These are phyloP conservation scores for Candida awuae DNA, from an alignment of 805 yeast species.

Conservation along the genomic window DNA sequence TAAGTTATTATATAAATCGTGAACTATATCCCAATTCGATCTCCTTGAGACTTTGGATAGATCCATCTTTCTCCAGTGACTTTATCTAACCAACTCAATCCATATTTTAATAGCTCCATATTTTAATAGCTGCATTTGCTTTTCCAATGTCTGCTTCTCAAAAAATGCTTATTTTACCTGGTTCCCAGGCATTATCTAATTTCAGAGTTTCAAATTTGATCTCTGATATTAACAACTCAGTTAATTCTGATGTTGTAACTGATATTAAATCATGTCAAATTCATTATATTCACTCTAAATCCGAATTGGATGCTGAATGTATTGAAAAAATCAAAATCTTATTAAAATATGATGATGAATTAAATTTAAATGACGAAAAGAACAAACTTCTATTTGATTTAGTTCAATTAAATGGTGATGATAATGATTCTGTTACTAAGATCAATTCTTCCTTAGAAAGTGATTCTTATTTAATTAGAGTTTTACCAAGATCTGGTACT, in stretches of 20 bases:
- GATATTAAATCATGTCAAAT: slow-evolving; percentile 67
- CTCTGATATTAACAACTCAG: slow-evolving; percentile 63
- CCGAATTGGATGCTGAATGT: slow-evolving; percentile 33
- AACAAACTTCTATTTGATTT: slow-evolving; percentile 18
- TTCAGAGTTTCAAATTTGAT: slow-evolving; percentile 74
- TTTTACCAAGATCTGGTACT: slow-evolving; percentile 90
- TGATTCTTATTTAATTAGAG: slow-evolving; percentile 55
- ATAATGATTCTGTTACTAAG: slow-evolving; percentile 10
- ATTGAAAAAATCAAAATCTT: slow-evolving; percentile 46
- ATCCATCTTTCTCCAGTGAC: background rate
- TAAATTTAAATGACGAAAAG: slow-evolving; percentile 41
- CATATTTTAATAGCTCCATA: background rate
- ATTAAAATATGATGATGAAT: slow-evolving; percentile 65
- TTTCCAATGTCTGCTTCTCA: slow-evolving; percentile 10
- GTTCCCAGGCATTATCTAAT: slow-evolving; percentile 83
- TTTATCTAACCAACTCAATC: background rate
- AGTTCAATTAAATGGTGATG: slow-evolving; percentile 24
- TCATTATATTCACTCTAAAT: slow-evolving; percentile 68
- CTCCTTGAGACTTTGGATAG: too few relatives aligned
- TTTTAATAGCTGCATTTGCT: background rate
- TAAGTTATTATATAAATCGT: too few relatives aligned
- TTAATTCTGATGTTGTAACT: slow-evolving; percentile 57
- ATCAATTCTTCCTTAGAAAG: slow-evolving; percentile 24
- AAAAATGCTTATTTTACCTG: slow-evolving; percentile 54
- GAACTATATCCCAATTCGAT: too few relatives aligned